phyloP scores from a whole-genome alignment of 352 stramenopile genomes.

The Pythium pyrilobum region DNA sequence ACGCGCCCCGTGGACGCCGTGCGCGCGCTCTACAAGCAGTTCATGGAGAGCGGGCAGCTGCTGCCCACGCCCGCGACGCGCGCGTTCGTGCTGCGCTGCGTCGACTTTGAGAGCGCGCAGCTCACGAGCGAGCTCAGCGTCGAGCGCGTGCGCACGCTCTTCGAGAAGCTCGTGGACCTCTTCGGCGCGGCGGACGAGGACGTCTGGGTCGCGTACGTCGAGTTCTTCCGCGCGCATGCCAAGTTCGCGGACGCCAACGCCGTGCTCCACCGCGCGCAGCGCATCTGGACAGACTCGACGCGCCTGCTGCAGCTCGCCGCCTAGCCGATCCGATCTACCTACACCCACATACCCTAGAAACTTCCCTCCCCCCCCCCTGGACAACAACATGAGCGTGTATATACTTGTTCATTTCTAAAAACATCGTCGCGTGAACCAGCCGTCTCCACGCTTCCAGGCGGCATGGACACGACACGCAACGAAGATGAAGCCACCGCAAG shows the following conservation, averaged over 20 bases:
- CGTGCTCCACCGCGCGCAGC: conserved; percentile 64
- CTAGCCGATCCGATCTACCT: too few species aligned
- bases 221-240: conserved; percentile 39
- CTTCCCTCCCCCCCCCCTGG: too few species aligned
- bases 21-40: conserved; percentile 58
- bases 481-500: too few species aligned
- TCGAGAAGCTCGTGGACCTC: conserved; percentile 81
- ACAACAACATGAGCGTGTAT: too few species aligned
- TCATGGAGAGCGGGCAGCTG: conserved; percentile 61
- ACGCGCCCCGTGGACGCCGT: conserved; percentile 29
- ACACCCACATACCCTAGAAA: too few species aligned
- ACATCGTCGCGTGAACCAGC: too few species aligned
- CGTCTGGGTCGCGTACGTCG: conserved; percentile 72
- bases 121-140: conserved; percentile 25
- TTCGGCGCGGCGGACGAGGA: conserved; percentile 55
- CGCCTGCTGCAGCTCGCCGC: conserved; percentile 44
- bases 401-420: too few species aligned
- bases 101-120: conserved; percentile 63
- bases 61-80: conserved; percentile 54
- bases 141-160: conserved; percentile 51
- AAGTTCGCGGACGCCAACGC: conserved; percentile 51
- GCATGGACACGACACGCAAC: too few species aligned
- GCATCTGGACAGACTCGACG: conserved; percentile 56
- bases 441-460: too few species aligned
- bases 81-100: conserved; percentile 58